Evolutionary conservation across 1,284 basidiomycete species (phyloP).

Genomic region (Melanopsichium pennsylvanicum): DNA sequence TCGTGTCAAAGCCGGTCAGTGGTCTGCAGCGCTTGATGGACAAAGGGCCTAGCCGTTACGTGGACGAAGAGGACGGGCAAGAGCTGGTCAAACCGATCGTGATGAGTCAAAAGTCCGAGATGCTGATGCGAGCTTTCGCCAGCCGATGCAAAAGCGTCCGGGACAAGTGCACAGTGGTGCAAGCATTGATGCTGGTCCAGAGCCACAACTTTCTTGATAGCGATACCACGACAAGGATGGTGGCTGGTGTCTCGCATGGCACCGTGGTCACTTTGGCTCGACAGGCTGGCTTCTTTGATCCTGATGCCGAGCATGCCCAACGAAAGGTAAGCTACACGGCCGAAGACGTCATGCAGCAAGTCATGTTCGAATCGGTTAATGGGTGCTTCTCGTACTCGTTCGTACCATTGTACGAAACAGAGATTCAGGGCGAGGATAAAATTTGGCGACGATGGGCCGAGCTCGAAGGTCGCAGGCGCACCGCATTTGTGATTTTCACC

Average conservation of each 20-base stretch:
- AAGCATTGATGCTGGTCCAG: conserved; percentile 53
- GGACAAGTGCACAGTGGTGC: conserved; percentile 57
- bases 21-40: conserved; percentile 10
- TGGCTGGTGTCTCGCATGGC: conserved; percentile 47
- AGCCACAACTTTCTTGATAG: conserved; percentile 52
- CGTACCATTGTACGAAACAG: conserved; percentile 29
- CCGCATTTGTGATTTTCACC: conserved; percentile 47
- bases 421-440: conserved; percentile 41
- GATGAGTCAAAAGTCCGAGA: conserved; percentile 56
- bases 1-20: conserved; percentile 1
- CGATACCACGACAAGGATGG: conserved; percentile 38
- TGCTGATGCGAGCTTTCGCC: conserved; percentile 54
- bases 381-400: conserved; percentile 44
- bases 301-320: conserved; percentile 34
- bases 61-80: conserved; percentile 57
- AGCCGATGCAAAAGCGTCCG: conserved; percentile 42
- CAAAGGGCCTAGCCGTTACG: conserved; percentile 11
- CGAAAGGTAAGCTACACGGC: conserved; percentile 23
- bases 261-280: conserved; percentile 49
- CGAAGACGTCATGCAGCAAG: conserved; percentile 36
- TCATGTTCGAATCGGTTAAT: conserved; percentile 37
- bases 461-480: conserved; percentile 51
- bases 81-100: conserved; percentile 58
- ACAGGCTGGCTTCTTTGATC: conserved; percentile 54
- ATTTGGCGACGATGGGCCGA: conserved; percentile 58